Conservation (phyloP, 1,284 basidiomycete species). For the Moesziomyces globuligerus region DNA sequence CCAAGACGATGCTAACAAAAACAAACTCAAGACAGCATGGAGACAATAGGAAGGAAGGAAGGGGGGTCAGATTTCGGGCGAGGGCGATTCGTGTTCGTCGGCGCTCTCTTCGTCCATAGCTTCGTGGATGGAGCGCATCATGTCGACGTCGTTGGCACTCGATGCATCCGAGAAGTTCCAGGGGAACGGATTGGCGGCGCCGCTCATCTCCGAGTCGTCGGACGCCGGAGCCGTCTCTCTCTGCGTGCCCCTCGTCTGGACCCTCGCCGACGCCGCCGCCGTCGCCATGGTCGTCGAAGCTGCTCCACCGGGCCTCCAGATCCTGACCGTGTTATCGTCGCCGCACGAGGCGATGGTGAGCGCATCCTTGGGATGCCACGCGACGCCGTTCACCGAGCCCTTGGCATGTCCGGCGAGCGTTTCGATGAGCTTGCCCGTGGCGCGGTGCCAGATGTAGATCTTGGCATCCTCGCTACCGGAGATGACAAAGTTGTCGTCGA, state of each 20-base stretch:
- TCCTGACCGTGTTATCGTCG: constrained; percentile 62
- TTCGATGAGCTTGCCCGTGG: constrained; percentile 83
- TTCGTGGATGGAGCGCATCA: constrained; percentile 41
- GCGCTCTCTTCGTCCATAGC: constrained; percentile 34
- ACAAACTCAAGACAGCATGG: background rate
- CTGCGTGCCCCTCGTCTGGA: background rate
- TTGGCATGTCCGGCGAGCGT: constrained; percentile 82
- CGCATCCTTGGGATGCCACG: constrained; percentile 87
- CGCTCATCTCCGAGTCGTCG: constrained; percentile 43
- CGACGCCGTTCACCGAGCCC: constrained; percentile 92
- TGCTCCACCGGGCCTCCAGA: constrained; percentile 54
- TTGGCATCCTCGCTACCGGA: constrained; percentile 85
- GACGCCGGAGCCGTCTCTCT: constrained; percentile 21
- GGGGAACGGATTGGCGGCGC: constrained; percentile 44
- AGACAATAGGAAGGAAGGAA: background rate
- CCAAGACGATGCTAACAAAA: too few species aligned
- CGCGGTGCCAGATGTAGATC: constrained; percentile 95
- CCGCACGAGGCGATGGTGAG: constrained; percentile 81
- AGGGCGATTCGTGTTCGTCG: constrained; percentile 5
- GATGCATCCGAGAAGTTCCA: constrained; percentile 37
- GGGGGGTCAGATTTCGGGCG: constrained; percentile 10
- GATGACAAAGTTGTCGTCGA: constrained; percentile 85
- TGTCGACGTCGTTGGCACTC: constrained; percentile 22
- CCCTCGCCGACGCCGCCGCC: background rate
- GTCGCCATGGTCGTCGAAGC: background rate